Evolutionary conservation across 192 early-diverging fungal genomes (phyloP).

Genomic region (Linnemannia exigua): DNA sequence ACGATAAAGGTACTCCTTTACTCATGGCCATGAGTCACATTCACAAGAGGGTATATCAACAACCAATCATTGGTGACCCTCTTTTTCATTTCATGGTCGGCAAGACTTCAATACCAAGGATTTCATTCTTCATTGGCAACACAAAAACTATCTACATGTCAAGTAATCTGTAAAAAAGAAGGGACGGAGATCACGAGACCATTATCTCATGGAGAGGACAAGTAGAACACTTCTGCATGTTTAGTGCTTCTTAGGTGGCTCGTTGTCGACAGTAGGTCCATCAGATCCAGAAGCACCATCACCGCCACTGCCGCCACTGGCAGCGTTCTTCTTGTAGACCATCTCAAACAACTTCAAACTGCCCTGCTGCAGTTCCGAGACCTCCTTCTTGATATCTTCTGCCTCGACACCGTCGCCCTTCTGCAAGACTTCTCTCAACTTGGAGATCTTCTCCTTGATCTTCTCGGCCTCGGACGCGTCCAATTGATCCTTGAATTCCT

Average conservation of each 20-base stretch:
- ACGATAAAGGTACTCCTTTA: too few relatives aligned
- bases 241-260: conserved; percentile 52
- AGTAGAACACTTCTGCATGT: background rate
- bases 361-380: conserved; percentile 87
- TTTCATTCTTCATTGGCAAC: background rate
- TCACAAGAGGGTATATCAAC: too few relatives aligned
- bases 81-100: background rate
- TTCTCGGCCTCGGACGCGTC: conserved; percentile 88
- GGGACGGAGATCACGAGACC: background rate
- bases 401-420: conserved; percentile 79
- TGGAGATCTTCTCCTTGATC: conserved; percentile 86
- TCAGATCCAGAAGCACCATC: conserved; percentile 23
- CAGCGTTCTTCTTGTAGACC: conserved; percentile 88
- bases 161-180: conserved; percentile 2
- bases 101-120: background rate
- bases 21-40: too few relatives aligned
- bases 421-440: conserved; percentile 83
- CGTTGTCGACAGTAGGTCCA: conserved; percentile 54
- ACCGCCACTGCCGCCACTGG: conserved; percentile 7
- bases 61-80: background rate
- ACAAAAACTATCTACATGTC: background rate
- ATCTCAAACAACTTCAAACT: conserved; percentile 98
- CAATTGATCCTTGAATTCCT: conserved; percentile 97
- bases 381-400: conserved; percentile 92
- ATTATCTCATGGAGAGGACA: background rate